These are phyloP conservation scores for Epichloe festucae DNA, from an alignment of 2,329 filamentous ascomycete genomes.

Conservation along the genomic window DNA sequence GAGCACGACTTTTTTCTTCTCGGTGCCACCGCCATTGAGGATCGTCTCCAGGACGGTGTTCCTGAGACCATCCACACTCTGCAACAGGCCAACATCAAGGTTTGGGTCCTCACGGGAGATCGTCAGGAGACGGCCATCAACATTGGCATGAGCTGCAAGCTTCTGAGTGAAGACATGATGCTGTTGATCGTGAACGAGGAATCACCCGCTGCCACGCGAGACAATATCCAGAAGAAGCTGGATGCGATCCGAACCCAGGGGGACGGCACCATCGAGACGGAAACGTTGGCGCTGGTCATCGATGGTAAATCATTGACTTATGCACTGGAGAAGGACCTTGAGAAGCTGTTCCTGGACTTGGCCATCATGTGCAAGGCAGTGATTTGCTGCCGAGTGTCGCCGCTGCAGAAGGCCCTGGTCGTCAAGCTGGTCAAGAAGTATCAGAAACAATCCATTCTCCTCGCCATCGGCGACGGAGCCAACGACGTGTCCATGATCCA, in stretches of 20 bases:
- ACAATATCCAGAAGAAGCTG: constrained; percentile 87
- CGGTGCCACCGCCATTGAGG: constrained; percentile 93
- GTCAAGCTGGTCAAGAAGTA: constrained; percentile 94
- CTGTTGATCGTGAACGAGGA: constrained; percentile 94
- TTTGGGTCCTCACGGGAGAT: constrained; percentile 96
- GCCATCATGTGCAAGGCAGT: constrained; percentile 98
- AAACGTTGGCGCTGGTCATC: constrained; percentile 82
- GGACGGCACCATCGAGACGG: constrained; percentile 62
- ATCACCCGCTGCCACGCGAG: constrained; percentile 59
- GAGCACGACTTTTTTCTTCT: constrained; percentile 85
- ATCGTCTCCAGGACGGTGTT: constrained; percentile 91
- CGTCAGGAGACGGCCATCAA: constrained; percentile 98
- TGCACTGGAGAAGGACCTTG: constrained; percentile 84
- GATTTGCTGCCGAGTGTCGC: constrained; percentile 93
- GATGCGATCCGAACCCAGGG: constrained; percentile 76
- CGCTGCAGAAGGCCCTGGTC: constrained; percentile 90
- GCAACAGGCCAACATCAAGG: constrained; percentile 93
- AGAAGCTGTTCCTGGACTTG: constrained; percentile 85
- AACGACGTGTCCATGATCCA: constrained; percentile 99
- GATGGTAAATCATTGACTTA: constrained; percentile 92
- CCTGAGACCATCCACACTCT: constrained; percentile 96
- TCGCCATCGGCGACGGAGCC: constrained; percentile 93
- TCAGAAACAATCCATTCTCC: constrained; percentile 77
- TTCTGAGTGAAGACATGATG: constrained; percentile 98
- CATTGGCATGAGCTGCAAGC: constrained; percentile 98